Evolutionary conservation across 2,329 filamentous ascomycete species (phyloP), one percentile per base, ranked within the genome.

Genomic region (Corinectria fuckeliana): DNA sequence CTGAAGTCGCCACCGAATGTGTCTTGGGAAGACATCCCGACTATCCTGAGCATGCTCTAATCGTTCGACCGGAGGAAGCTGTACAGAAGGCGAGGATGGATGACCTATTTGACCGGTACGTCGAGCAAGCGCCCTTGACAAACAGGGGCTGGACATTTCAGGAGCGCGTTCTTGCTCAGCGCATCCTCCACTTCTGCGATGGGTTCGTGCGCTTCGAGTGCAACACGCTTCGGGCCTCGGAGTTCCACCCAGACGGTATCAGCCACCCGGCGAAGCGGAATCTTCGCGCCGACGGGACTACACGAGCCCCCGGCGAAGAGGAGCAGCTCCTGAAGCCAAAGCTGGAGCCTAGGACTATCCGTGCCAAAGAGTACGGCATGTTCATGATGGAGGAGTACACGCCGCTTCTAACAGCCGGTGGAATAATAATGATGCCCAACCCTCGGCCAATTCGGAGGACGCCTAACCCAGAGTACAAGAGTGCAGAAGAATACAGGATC

Each of bases 121-220:
- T 52, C 16, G 38, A 52, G 16, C 16, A 16, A 18, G 26, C 45
- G 2, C 49, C 49, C 4, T 30, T 52, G 49, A 18, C 23, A 13
- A 32, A 42, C 10, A 39, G 49, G 16, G 49, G 34, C 16, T 52
- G 49, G 49, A 39, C 49, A 41, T 52, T 52, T 39, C 49, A 52
- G 14, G 49, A 52, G 21, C 49, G 49, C 16, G 45, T 44, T 11
- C 50, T 52, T 5, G 38, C 36, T 8, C 36, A 23, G 6, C 38
- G 50, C 2, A 30, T 52, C 16, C 9, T 52, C 16, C 50, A 52
- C 38, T 52, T 52, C 21, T 52, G 50, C 26, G 38, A 44, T 18
- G 50, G 38, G 3, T 9, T 44, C 18, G 38, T 52, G 5, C 50
- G 44, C 13, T 52, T 52, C 8, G 50, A 44, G 9, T 52, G 50